Conservation (phyloP, 805 yeast species). For the Cyberlindnera mrakii region DNA sequence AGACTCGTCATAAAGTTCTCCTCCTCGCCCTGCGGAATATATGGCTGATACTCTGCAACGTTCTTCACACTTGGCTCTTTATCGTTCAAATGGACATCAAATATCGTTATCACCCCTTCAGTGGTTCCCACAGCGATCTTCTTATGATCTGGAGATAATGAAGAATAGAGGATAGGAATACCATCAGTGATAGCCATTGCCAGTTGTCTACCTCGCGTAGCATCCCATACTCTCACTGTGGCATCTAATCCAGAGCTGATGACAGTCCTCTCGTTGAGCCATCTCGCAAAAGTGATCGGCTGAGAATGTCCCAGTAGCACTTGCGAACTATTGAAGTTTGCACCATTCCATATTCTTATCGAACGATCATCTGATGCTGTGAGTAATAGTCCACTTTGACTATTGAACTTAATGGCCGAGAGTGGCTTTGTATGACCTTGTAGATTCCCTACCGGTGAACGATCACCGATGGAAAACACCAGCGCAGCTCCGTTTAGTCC, state of each 20-base stretch:
- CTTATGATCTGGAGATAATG: slow-evolving; percentile 42
- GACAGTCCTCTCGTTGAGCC: slow-evolving; percentile 43
- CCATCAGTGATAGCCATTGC: slow-evolving; percentile 38
- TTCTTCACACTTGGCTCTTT: slow-evolving; percentile 9
- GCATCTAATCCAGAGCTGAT: slow-evolving; percentile 69
- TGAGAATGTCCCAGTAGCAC: slow-evolving; percentile 49
- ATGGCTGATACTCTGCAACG: slow-evolving; percentile 23
- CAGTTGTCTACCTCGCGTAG: slow-evolving; percentile 34
- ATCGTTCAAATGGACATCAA: slow-evolving; percentile 32
- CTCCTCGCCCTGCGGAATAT: slow-evolving; percentile 6
- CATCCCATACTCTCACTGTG: slow-evolving; percentile 62
- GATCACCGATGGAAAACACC: slow-evolving; percentile 46
- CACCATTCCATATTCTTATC: slow-evolving; percentile 72
- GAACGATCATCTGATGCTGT: slow-evolving; percentile 75
- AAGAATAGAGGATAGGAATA: slow-evolving; percentile 48
- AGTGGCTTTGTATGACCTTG: slow-evolving; percentile 61
- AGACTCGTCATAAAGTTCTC: slow-evolving; percentile 27
- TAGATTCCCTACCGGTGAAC: slow-evolving; percentile 43
- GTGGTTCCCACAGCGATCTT: slow-evolving; percentile 61
- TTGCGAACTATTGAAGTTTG: slow-evolving; percentile 45
- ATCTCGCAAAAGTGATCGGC: slow-evolving; percentile 47
- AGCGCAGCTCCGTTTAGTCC: slow-evolving; percentile 48
- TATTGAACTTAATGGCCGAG: slow-evolving; percentile 49
- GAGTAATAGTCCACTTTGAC: slow-evolving; percentile 47
- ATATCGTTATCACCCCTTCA: slow-evolving; percentile 51